Conservation (phyloP, 1,139 yeast species). For the Taiozyma sp. region DNA sequence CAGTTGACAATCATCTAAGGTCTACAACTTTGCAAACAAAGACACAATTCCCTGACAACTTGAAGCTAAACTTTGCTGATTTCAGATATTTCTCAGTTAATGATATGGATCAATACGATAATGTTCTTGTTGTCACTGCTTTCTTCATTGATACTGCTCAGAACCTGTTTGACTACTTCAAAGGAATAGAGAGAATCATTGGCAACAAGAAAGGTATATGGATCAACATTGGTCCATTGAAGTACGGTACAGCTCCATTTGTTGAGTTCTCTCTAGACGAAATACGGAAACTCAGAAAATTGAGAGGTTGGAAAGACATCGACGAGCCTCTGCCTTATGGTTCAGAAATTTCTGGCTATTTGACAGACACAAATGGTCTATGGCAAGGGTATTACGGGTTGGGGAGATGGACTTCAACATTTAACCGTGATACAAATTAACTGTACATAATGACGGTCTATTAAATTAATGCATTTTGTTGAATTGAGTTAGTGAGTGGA, state of each 20-base stretch:
- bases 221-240: constrained; percentile 85
- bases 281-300: constrained; percentile 41
- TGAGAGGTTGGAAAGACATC: constrained; percentile 63
- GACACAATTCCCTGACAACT: constrained; percentile 38
- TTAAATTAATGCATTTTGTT: neutral
- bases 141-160: constrained; percentile 89
- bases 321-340: constrained; percentile 28
- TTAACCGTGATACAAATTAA: neutral
- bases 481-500: neutral
- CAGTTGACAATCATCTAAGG: constrained; percentile 49
- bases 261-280: constrained; percentile 72
- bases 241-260: constrained; percentile 83
- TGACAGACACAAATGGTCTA: constrained; percentile 59
- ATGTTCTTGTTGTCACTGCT: constrained; percentile 60
- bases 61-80: constrained; percentile 56
- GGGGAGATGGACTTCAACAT: constrained; percentile 25
- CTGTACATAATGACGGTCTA: neutral
- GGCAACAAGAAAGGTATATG: constrained; percentile 47
- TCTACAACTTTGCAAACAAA: constrained; percentile 34
- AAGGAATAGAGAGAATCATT: constrained; percentile 50
- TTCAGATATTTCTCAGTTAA: constrained; percentile 47
- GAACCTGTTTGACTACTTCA: constrained; percentile 67
- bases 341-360: constrained; percentile 42
- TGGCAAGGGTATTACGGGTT: constrained; percentile 80
- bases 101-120: constrained; percentile 33